phyloP scores from a whole-genome alignment of 148 eudicot genomes.

The Selenicereus undatus region DNA sequence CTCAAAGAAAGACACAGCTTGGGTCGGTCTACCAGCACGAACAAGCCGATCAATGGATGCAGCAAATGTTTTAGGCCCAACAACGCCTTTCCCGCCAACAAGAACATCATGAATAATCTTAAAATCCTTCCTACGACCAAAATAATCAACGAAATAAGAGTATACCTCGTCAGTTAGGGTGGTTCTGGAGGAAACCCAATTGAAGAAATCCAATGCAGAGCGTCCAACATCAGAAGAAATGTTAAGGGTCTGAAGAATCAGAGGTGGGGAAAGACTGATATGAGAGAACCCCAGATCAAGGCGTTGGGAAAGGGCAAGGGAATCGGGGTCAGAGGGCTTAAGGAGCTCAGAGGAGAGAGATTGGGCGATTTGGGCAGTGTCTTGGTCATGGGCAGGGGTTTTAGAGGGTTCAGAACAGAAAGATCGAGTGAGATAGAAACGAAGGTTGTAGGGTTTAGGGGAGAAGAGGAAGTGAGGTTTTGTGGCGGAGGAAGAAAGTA shows the following conservation, averaged over 20 bases:
- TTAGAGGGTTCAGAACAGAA: conserved; percentile 3
- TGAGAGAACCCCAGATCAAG: conserved; percentile 79
- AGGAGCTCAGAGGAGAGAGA: conserved; percentile 58
- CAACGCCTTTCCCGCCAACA: conserved; percentile 31
- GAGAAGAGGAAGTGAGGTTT: conserved; percentile 10
- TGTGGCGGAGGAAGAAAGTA: not conserved
- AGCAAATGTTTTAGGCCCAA: conserved; percentile 38
- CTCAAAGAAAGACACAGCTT: conserved; percentile 54
- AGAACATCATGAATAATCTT: conserved; percentile 57
- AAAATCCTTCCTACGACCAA: conserved; percentile 74
- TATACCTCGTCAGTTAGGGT: conserved; percentile 43
- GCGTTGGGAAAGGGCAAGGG: conserved; percentile 45
- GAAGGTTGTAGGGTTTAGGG: conserved; percentile 11
- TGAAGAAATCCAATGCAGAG: conserved; percentile 42
- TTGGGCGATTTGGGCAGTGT: conserved; percentile 31
- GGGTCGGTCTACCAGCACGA: conserved; percentile 61
- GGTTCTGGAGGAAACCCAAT: conserved; percentile 49
- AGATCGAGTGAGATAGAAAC: not conserved
- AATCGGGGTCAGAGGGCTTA: conserved; percentile 27
- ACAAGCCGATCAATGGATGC: conserved; percentile 51
- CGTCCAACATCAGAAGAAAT: conserved; percentile 56
- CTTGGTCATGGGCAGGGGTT: conserved; percentile 14
- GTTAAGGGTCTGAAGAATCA: conserved; percentile 47
- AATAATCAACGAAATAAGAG: conserved; percentile 52
- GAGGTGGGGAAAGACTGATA: conserved; percentile 33